Base-by-base conservation (phyloP, 2,329 filamentous ascomycete genomes). In the Epichloe brachyelytri region DNA sequence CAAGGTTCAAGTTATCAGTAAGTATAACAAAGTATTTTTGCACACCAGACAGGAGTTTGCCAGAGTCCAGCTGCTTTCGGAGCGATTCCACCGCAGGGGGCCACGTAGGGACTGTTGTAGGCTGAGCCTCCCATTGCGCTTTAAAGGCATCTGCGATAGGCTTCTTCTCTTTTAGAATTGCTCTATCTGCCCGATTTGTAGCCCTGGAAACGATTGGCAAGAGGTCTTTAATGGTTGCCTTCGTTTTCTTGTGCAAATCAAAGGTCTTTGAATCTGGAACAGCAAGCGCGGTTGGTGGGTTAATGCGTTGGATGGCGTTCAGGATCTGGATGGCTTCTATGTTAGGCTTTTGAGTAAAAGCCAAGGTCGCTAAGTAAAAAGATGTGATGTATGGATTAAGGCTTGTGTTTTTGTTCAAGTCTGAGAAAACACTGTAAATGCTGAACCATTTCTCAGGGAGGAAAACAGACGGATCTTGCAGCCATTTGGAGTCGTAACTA, bases 381-480 rank as follows among this genome's bases (percentile, higher is more conserved):
- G 36, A 38, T 14, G 36, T 38, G n/a, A n/a, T 33, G 26, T 41
- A 15, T 48, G 36, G 14, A 20, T 46, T 39, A 40, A 19, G 15
- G 12, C 3, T 50, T 37, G 6, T 14, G 37, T 40, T 14, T 44
- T 53, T 26, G 30, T 33, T 15, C 1, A 8, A 30, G 8, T 30
- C 26, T 5, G n/a, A 11, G 14, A 26, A 3, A 17, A 26, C 11
- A 44, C 37, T 17, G 50, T 38, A 38, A 38, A 38, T 43, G 1
- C 14, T 17, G 20, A 49, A 50, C 48, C 48, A 53, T 2, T 14
- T 12, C 2, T 39, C 37, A 2, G 43, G 48, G 10, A 50, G 26
- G n/a, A 53, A n/a, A 2, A 11, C 10, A 2, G 8, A 2, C 2
- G 48, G 39, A 15, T 33, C 5, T 2, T 40, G 19, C 20, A 53